Percentiles rank a stretch among this genome's conserved stretches.
Conservation (phyloP, 139 green algal species). For the Picochlorum sp. region DNA sequence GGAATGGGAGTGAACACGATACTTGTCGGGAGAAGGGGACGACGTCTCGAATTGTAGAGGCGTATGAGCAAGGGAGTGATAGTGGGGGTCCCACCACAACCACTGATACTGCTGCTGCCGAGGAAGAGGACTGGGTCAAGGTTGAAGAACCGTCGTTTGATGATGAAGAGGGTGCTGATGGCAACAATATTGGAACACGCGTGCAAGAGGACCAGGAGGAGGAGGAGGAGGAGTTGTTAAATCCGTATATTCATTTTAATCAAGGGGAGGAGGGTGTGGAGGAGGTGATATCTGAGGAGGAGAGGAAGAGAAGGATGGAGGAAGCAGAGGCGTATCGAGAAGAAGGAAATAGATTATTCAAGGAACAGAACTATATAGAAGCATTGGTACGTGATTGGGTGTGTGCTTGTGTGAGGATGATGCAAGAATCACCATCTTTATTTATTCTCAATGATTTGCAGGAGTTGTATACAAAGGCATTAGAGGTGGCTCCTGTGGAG, state of each 20-base stretch:
- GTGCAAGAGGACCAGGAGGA: not conserved
- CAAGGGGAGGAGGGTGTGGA: not conserved
- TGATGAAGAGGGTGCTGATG: not conserved
- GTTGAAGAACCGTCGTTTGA: not conserved
- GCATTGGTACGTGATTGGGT: constrained; percentile 7
- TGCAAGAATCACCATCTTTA: not conserved
- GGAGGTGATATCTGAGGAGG: not conserved
- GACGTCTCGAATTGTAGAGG: too few relatives aligned
- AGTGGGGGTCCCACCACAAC: not conserved
- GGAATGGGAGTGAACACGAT: too few relatives aligned
- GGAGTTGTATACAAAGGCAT: constrained; percentile 30
- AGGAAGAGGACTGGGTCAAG: not conserved
- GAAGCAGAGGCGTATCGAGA: constrained; percentile 24
- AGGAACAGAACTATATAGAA: constrained; percentile 23
- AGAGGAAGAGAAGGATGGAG: not conserved
- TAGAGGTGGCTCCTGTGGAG: constrained; percentile 19
- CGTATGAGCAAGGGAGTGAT: not conserved
- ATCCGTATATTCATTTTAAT: not conserved
- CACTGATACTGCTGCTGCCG: not conserved
- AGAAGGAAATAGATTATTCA: constrained; percentile 35
- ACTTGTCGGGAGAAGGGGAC: too few relatives aligned
- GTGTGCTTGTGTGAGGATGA: not conserved
- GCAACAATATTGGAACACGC: too few relatives aligned
- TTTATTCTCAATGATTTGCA: constrained; percentile 4
- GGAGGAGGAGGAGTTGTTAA: not conserved